Evolutionary conservation across 108 stramenopile species (phyloP).

Genomic region (Cyclotella atomus): DNA sequence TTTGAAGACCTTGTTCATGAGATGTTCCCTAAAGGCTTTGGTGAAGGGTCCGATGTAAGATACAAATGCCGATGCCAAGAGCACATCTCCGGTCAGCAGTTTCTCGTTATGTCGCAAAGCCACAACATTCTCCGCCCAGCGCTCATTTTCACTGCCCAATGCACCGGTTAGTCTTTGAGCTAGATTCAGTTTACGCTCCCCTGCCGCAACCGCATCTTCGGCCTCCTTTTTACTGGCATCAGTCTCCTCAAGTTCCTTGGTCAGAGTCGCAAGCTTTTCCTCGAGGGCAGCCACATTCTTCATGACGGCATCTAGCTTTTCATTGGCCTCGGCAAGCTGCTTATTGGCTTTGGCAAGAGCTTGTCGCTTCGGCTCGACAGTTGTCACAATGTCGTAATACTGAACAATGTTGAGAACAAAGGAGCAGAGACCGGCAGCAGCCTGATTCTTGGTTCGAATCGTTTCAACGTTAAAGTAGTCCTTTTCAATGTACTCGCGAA

Average conservation of each 20-base stretch:
- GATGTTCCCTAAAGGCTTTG: slow-evolving; percentile 64
- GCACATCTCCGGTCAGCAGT: slow-evolving; percentile 79
- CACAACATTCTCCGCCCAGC: slow-evolving; percentile 75
- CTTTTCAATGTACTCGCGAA: slow-evolving; percentile 64
- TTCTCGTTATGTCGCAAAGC: slow-evolving; percentile 55
- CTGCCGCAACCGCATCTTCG: slow-evolving; percentile 51
- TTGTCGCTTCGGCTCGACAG: slow-evolving; percentile 80
- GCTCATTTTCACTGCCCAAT: slow-evolving; percentile 80
- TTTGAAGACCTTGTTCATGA: slow-evolving; percentile 62
- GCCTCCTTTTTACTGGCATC: slow-evolving; percentile 71
- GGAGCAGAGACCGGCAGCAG: slow-evolving; percentile 77
- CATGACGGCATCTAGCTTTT: slow-evolving; percentile 53
- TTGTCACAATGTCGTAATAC: slow-evolving; percentile 81
- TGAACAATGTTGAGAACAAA: slow-evolving; percentile 84
- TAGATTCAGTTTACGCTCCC: slow-evolving; percentile 76
- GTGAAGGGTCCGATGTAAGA: slow-evolving; percentile 84
- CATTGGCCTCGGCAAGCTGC: slow-evolving; percentile 65
- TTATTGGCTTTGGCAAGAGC: slow-evolving; percentile 71
- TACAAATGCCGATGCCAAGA: slow-evolving; percentile 77
- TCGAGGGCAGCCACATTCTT: slow-evolving; percentile 63
- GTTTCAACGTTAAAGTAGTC: slow-evolving; percentile 80
- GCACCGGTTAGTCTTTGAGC: slow-evolving; percentile 83
- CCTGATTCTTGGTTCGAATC: slow-evolving; percentile 73
- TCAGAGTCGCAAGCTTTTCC: slow-evolving; percentile 55
- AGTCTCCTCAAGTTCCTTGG: slow-evolving; percentile 63